phyloP scores from a whole-genome alignment of 2,329 filamentous ascomycete species.

The Pseudocercospora pini-densiflorae region DNA sequence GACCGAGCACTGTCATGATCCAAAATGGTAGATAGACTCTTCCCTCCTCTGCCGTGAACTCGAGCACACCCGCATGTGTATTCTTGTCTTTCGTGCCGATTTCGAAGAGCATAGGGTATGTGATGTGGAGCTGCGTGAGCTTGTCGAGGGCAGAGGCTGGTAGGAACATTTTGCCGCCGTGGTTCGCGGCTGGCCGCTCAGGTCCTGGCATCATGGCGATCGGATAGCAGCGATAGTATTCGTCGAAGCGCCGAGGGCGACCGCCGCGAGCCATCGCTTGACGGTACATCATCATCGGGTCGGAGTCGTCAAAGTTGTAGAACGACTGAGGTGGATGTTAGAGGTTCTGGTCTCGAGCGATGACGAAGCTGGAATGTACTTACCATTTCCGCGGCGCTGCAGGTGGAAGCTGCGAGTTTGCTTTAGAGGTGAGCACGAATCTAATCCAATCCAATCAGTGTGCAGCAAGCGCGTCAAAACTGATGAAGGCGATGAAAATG shows the following conservation, averaged over 20 bases:
- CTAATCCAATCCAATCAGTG: neutral
- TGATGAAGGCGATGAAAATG: neutral
- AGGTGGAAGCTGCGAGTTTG: neutral
- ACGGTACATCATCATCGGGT: slow-evolving; percentile 59
- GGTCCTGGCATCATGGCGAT: slow-evolving; percentile 91
- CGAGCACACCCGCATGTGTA: slow-evolving; percentile 92
- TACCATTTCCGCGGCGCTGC: slow-evolving; percentile 4
- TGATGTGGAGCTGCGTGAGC: slow-evolving; percentile 91
- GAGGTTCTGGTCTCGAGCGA: neutral
- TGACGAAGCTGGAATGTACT: neutral
- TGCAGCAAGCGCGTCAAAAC: neutral
- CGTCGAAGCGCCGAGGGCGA: slow-evolving; percentile 81
- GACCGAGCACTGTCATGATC: slow-evolving; percentile 90
- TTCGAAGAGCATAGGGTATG: slow-evolving; percentile 97
- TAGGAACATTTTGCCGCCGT: slow-evolving; percentile 96
- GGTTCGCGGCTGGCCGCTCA: slow-evolving; percentile 87
- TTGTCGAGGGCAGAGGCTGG: slow-evolving; percentile 97
- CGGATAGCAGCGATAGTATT: slow-evolving; percentile 98
- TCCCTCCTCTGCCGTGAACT: slow-evolving; percentile 97
- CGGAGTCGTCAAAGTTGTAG: slow-evolving; percentile 56
- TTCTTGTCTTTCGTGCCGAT: slow-evolving; percentile 77
- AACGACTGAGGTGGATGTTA: slow-evolving; percentile 27
- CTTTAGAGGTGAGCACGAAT: neutral
- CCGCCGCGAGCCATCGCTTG: slow-evolving; percentile 56
- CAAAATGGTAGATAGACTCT: slow-evolving; percentile 95